Percentiles rank a stretch among this genome's conserved stretches.
These are phyloP conservation scores for Oryza rufipogon DNA, from an alignment of 176 grass and related monocot species.

Conservation along the genomic window DNA sequence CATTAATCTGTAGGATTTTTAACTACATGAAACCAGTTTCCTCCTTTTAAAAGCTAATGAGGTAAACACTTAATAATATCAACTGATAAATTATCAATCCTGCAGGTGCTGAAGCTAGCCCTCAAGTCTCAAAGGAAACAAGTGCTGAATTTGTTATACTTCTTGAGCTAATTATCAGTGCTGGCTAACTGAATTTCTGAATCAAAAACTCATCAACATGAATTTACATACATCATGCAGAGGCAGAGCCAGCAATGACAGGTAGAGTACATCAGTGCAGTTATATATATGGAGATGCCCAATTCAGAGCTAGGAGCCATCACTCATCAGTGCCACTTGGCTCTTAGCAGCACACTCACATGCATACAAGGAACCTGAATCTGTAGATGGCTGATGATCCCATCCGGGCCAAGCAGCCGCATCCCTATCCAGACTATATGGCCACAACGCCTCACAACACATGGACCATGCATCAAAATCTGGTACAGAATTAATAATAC, in stretches of 20 bases:
- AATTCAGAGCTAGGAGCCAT: not conserved
- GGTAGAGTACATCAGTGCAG: not conserved
- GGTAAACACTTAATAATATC: no score
- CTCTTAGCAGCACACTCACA: not conserved
- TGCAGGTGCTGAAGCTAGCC: no score
- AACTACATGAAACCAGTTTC: no score
- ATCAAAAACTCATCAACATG: not conserved
- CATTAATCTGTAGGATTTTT: not conserved
- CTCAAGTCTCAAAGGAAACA: no score
- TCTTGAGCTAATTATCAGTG: not conserved
- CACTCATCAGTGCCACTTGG: not conserved
- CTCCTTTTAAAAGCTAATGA: no score
- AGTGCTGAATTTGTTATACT: not conserved
- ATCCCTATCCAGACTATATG: conserved; percentile 33
- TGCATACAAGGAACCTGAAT: not conserved
- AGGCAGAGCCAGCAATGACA: not conserved
- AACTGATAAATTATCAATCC: no score
- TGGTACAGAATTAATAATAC: not conserved
- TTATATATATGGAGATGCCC: not conserved
- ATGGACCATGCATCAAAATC: not conserved
- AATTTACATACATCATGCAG: not conserved
- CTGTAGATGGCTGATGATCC: not conserved
- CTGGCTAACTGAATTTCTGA: not conserved
- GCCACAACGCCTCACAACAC: not conserved
- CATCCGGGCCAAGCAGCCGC: not conserved